phyloP scores from a whole-genome alignment of 2,329 filamentous ascomycete genomes.

The Epichloe hybrida region DNA sequence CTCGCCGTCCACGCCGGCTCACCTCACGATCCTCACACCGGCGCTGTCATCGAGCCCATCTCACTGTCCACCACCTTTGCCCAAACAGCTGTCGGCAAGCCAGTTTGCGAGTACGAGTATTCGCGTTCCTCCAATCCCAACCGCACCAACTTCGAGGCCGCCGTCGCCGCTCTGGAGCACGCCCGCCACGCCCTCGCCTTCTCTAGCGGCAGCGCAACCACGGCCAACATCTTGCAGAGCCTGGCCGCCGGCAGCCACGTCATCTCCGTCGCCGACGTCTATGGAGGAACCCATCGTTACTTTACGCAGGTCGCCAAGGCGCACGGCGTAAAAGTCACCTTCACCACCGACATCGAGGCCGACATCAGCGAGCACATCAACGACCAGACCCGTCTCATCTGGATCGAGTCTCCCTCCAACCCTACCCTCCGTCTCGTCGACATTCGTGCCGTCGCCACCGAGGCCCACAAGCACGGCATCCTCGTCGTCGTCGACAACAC shows the following conservation, averaged over 20 bases:
- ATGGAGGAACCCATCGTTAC: slow-evolving; percentile 95
- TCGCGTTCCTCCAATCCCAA: slow-evolving; percentile 94
- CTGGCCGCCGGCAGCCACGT: slow-evolving; percentile 85
- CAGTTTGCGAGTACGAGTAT: slow-evolving; percentile 85
- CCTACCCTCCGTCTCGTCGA: slow-evolving; percentile 88
- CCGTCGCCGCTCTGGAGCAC: slow-evolving; percentile 83
- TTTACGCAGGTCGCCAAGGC: slow-evolving; percentile 96
- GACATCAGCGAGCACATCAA: slow-evolving; percentile 78
- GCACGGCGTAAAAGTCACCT: slow-evolving; percentile 88
- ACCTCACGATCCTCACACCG: slow-evolving; percentile 79
- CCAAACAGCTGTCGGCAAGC: slow-evolving; percentile 77
- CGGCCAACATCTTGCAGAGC: slow-evolving; percentile 84
- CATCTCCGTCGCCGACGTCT: slow-evolving; percentile 92
- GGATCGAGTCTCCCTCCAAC: slow-evolving; percentile 91
- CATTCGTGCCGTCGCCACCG: slow-evolving; percentile 69
- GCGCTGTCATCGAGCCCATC: slow-evolving; percentile 92
- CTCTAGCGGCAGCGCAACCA: slow-evolving; percentile 85
- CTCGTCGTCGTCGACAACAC: slow-evolving; percentile 99
- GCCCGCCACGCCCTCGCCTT: slow-evolving; percentile 89
- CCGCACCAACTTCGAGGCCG: slow-evolving; percentile 83
- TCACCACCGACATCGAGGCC: slow-evolving; percentile 82
- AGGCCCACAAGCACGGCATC: slow-evolving; percentile 79
- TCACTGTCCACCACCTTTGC: slow-evolving; percentile 93
- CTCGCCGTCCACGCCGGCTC: slow-evolving; percentile 89
- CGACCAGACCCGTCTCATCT: slow-evolving; percentile 81